Base-by-base conservation (phyloP, 2,329 filamentous ascomycete genomes). In the Sporothrix phasma region DNA sequence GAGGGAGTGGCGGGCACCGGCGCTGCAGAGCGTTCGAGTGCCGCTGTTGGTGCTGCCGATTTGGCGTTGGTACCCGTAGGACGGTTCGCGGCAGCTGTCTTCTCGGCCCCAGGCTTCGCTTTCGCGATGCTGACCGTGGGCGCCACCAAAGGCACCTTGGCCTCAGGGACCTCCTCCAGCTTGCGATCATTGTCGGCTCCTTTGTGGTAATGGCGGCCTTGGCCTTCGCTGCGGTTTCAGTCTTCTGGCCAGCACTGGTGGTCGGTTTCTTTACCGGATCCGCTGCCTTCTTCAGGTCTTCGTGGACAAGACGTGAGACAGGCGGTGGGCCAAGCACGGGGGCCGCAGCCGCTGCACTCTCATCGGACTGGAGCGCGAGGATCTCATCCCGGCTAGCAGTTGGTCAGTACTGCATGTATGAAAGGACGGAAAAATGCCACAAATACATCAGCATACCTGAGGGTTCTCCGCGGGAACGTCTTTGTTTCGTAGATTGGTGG, bases 401-500 rank as follows among this genome's bases (percentile, higher is more conserved):
- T 13, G 17, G 73, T 79, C 69, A 77, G 74, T 54, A 68, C 43
- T 19, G 17, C 22, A 24, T n/a, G 29, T 15, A 24, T 43, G 11
- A 26, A 3, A 10, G 8, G n/a, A 43, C 26, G n/a, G n/a, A n/a
- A n/a, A n/a, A 15, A 5, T 29, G 39, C 13, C 19, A 10, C 24
- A 19, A 11, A n/a, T n/a, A 5, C 49, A 34, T 26, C 6, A 3
- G 4, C 83, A 65, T 78, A 90, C 87, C 84, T 87, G 71, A 92
- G 77, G 10, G 88, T 89, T 69, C 80, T 79, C 61, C 89, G 79
- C 11, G 87, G 85, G 70, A 84, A 89, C 2, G 79, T 75, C 70
- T 88, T 90, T 72, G 84, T 83, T 73, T 93, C 89, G 43, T 81
- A 76, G 60, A 93, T 91, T 0, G 85, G 84, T 8, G 87, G 83